Evolutionary conservation across 2,329 filamentous ascomycete species (phyloP), one percentile per base, ranked within the genome.

Genomic region (Mariannaea sp.): DNA sequence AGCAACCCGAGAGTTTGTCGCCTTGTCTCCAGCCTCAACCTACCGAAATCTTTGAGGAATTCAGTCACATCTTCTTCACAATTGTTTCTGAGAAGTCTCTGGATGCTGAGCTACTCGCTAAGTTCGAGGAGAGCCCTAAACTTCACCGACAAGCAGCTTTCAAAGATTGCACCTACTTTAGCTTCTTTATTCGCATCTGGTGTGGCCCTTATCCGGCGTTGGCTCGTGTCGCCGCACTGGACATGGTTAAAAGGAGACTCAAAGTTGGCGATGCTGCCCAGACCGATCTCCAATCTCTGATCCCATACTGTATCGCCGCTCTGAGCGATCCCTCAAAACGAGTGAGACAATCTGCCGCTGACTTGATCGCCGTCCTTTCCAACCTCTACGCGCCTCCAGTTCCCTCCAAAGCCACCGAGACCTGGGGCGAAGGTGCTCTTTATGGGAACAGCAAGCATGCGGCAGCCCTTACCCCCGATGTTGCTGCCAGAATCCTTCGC

Each of bases 301-400:
- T 96, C n/a, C 93, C 93, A 2, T 97, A 96, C 72, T 77, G 87
- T 26, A 75, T 97, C 39, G 78, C 82, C 30, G 89, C 88, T 17
- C 80, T 97, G 14, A 79, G 84, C 19, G 93, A 97, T 69, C 75
- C 85, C 5, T 89, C 89, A 1, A 85, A 87, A 57, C 84, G 85
- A 57, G 87, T 96, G 35, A 87, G 92, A 38, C 84, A 86, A 57
- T 85, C 90, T 44, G 89, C 92, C 16, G 85, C 87, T 17, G 82
- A 87, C 45, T 77, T 92, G 26, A 69, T 90, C 26, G 73, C 82
- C 20, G 76, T 81, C 3, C 65, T 92, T 10, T 77, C 79, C 10
- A 70, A 71, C 7, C 67, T 79, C 3, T 84, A 84, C 62, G 73
- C 70, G 17, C 60, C 67, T 1, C 65, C 71, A 5, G 50, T 65